Evolutionary conservation across 495 filamentous ascomycete species (phyloP).

Genomic region (Hypoxylon subgilvum): DNA sequence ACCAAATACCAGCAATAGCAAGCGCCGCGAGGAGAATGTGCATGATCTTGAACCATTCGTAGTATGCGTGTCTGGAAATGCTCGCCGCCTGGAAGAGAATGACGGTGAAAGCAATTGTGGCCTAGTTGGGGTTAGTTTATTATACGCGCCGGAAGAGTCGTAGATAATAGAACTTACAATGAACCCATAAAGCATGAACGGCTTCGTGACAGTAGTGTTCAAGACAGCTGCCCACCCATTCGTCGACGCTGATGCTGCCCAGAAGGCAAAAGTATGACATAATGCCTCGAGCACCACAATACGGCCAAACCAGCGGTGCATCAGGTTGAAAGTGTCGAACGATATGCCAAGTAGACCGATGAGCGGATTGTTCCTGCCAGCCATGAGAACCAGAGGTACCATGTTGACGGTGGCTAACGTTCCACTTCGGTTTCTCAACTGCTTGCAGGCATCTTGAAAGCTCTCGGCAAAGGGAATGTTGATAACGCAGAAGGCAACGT

Average conservation of each 20-base stretch:
- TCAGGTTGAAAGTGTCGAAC: slow-evolving; percentile 94
- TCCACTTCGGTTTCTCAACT: slow-evolving; percentile 82
- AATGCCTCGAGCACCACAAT: slow-evolving; percentile 79
- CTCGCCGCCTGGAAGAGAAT: slow-evolving; percentile 76
- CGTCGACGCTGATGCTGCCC: slow-evolving; percentile 56
- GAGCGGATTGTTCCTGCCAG: slow-evolving; percentile 91
- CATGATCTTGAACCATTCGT: slow-evolving; percentile 81
- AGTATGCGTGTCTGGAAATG: slow-evolving; percentile 83
- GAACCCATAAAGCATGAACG: slow-evolving; percentile 59
- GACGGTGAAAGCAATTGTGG: slow-evolving; percentile 64
- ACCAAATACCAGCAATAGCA: slow-evolving; percentile 69
- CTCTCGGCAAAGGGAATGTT: slow-evolving; percentile 72
- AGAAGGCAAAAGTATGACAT: slow-evolving; percentile 72
- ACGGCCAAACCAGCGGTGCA: slow-evolving; percentile 95
- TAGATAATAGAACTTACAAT: slow-evolving; percentile 51
- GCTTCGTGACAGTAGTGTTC: slow-evolving; percentile 40
- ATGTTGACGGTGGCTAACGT: slow-evolving; percentile 84
- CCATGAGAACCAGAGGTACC: slow-evolving; percentile 87
- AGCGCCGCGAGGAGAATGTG: slow-evolving; percentile 73
- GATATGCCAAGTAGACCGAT: slow-evolving; percentile 81
- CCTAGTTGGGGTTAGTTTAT: slow-evolving; percentile 47
- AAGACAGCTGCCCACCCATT: slow-evolving; percentile 55
- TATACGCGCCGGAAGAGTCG: neutral
- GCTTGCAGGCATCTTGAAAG: slow-evolving; percentile 44
- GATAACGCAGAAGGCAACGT: slow-evolving; percentile 79